A percentile compares a stretch with the other conserved stretches of the same genome.
phyloP scores from a whole-genome alignment of 345 rosid species.

The Salix koriyanagi region DNA sequence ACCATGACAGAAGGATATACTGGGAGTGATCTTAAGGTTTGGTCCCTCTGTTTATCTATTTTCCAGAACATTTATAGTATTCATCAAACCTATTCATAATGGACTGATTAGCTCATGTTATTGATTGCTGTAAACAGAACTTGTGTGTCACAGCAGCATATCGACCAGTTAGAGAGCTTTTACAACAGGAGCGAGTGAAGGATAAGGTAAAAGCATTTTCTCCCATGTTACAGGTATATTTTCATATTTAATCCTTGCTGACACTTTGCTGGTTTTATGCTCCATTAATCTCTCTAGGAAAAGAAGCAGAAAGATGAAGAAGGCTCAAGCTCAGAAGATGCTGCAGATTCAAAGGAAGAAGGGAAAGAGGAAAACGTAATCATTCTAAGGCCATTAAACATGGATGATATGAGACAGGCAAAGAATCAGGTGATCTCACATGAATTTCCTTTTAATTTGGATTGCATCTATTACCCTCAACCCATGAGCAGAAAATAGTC shows the following conservation, averaged over 20 bases:
- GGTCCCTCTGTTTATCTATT: conserved; percentile 12
- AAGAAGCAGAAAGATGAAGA: conserved; percentile 57
- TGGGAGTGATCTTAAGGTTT: conserved; percentile 98
- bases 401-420: conserved; percentile 93
- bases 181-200: conserved; percentile 75
- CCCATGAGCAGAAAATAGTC: background rate
- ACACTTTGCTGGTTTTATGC: background rate
- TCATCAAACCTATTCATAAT: background rate
- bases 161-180: conserved; percentile 85
- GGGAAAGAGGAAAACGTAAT: conserved; percentile 50
- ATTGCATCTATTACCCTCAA: background rate
- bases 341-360: conserved; percentile 47
- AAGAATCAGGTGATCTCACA: conserved; percentile 69
- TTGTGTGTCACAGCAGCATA: conserved; percentile 94
- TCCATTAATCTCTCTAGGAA: conserved; percentile 41
- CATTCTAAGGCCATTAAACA: conserved; percentile 63
- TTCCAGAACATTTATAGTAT: background rate
- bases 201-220: conserved; percentile 44
- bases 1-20: conserved; percentile 86
- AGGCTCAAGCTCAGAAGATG: conserved; percentile 47
- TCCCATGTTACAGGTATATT: background rate
- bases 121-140: conserved; percentile 55
- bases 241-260: background rate
- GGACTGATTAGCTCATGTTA: conserved; percentile 9
- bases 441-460: background rate